phyloP scores from a whole-genome alignment of 306 rosid genomes.

The Quercus rubra region DNA sequence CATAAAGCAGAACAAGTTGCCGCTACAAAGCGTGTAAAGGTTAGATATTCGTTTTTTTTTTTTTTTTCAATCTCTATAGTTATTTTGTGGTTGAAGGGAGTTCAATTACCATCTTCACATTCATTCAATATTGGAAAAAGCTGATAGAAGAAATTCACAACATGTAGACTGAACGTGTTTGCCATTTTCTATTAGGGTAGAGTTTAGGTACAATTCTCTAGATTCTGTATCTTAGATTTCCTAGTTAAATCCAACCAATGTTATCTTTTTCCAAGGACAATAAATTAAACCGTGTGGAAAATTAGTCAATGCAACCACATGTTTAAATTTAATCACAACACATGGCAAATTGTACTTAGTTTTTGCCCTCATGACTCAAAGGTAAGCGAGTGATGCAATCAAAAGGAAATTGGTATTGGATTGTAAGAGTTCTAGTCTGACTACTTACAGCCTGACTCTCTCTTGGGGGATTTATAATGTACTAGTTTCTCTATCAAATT shows the following conservation, averaged over 20 bases:
- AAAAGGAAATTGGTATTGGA: background rate
- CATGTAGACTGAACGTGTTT: background rate
- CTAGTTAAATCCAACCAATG: too few species aligned
- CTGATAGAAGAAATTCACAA: background rate
- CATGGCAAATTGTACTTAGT: too few species aligned
- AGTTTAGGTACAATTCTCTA: too few species aligned
- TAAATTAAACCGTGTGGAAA: too few species aligned
- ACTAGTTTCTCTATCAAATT: background rate
- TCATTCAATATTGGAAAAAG: background rate
- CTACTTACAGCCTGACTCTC: background rate
- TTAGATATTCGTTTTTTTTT: background rate
- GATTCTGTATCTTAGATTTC: too few species aligned
- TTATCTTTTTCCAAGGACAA: too few species aligned
- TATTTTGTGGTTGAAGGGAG: background rate
- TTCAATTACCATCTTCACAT: background rate
- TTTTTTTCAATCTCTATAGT: background rate
- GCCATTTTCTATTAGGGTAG: background rate
- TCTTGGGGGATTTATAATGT: background rate
- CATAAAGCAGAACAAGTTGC: conserved; percentile 85
- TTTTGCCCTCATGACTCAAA: too few species aligned
- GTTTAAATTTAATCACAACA: too few species aligned
- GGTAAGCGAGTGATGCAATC: background rate
- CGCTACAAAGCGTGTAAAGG: conserved; percentile 79
- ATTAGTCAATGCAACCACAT: too few species aligned
- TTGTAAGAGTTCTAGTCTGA: background rate